phyloP scores from a whole-genome alignment of 176 grass and related monocot species.

The Avena eriantha region DNA sequence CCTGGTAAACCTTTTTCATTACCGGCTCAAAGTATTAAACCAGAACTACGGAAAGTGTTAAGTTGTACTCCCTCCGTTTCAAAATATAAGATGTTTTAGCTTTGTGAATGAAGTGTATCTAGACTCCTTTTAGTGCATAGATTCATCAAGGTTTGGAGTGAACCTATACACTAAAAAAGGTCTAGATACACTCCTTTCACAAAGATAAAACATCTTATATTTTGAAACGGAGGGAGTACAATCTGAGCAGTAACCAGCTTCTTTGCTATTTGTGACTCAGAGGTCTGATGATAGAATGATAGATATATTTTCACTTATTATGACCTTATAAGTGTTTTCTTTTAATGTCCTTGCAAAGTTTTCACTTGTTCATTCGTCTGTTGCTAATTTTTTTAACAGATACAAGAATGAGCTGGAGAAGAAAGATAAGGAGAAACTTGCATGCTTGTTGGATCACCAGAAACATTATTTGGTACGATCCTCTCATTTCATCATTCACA shows the following conservation, averaged over 20 bases:
- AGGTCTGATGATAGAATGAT: background rate
- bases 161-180: no score
- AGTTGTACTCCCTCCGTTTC: background rate
- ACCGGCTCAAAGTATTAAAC: background rate
- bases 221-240: background rate
- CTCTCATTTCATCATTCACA: background rate
- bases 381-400: slow-evolving; percentile 40
- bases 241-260: background rate
- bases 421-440: slow-evolving; percentile 77
- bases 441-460: slow-evolving; percentile 71
- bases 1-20: background rate
- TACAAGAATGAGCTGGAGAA: slow-evolving; percentile 88
- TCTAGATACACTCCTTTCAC: no score
- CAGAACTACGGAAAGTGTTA: background rate
- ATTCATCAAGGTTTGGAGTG: no score
- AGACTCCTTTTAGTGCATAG: no score
- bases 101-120: no score
- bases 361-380: slow-evolving; percentile 7
- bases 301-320: background rate
- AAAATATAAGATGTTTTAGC: no score
- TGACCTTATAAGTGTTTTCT: background rate
- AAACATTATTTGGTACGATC: slow-evolving; percentile 85
- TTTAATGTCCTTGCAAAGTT: slow-evolving; percentile 10
- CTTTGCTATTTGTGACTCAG: background rate
- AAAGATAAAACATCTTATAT: no score